These are phyloP conservation scores for Allium sativum DNA, from an alignment of 106 monocot genomes.

Conservation along the genomic window DNA sequence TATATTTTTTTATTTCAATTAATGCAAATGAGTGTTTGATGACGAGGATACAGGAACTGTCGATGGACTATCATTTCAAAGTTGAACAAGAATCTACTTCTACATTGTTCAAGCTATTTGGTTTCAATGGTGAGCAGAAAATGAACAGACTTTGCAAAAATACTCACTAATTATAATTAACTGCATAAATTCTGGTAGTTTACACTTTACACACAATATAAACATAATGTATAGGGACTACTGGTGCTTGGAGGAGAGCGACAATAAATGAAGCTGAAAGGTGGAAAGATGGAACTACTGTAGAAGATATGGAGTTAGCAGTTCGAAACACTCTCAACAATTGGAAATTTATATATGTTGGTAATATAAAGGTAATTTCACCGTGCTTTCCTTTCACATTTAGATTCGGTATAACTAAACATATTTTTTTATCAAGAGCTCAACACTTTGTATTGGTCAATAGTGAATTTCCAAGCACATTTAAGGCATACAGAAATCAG, in stretches of 20 bases:
- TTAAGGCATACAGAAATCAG: slow-evolving; percentile 11
- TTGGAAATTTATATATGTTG: slow-evolving; percentile 7
- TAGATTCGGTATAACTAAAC: too few relatives aligned
- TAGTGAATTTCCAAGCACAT: slow-evolving; percentile 13
- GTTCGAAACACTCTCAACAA: neutral
- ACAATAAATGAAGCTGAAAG: slow-evolving; percentile 2
- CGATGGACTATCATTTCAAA: slow-evolving; percentile 5
- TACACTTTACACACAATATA: neutral
- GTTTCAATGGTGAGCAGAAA: slow-evolving; percentile 7
- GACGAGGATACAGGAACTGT: slow-evolving; percentile 7
- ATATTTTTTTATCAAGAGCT: too few relatives aligned
- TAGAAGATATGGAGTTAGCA: slow-evolving; percentile 7
- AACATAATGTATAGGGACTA: neutral
- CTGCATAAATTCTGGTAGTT: neutral
- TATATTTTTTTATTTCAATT: neutral
- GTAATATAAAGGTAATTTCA: slow-evolving; percentile 1
- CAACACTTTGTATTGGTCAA: slow-evolving; percentile 12
- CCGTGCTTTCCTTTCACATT: too few relatives aligned
- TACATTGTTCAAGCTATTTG: slow-evolving; percentile 2
- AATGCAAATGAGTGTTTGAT: slow-evolving; percentile 4
- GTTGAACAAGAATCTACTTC: slow-evolving; percentile 3
- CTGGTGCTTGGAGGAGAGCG: slow-evolving; percentile 4
- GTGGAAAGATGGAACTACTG: neutral
- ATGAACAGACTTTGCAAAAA: neutral
- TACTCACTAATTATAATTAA: neutral